These are phyloP conservation scores for Psilocybe tampanensis DNA, from an alignment of 768 basidiomycete genomes.

Conservation along the genomic window DNA sequence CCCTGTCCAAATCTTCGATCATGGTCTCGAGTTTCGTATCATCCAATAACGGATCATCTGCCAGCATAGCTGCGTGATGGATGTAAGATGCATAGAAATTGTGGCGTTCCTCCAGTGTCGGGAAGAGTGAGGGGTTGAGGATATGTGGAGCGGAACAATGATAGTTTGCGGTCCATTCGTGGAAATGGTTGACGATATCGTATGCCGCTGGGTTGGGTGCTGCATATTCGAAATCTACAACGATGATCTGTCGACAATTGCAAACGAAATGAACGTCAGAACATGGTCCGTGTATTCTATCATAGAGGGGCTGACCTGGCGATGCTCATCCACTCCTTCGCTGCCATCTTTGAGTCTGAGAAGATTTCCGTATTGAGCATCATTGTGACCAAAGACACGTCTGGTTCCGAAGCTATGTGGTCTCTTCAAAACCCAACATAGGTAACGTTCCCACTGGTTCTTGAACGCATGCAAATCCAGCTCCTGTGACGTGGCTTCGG, in stretches of 20 bases:
- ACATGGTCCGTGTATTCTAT: background rate
- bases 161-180: conserved; percentile 97
- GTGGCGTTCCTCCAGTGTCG: conserved; percentile 66
- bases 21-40: conserved; percentile 42
- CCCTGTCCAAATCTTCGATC: conserved; percentile 66
- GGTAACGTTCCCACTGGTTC: conserved; percentile 67
- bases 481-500: conserved; percentile 44
- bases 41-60: conserved; percentile 31
- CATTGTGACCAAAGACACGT: conserved; percentile 89
- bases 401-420: conserved; percentile 63
- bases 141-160: conserved; percentile 69
- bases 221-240: conserved; percentile 98
- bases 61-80: conserved; percentile 42
- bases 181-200: conserved; percentile 97
- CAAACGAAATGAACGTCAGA: conserved; percentile 4
- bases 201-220: conserved; percentile 89
- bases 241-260: conserved; percentile 93
- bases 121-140: conserved; percentile 68
- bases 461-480: conserved; percentile 70
- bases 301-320: conserved; percentile 54
- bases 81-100: conserved; percentile 91
- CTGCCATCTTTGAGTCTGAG: conserved; percentile 64
- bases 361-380: conserved; percentile 94
- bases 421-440: conserved; percentile 64
- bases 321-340: conserved; percentile 69